Conservation (phyloP, 1,284 basidiomycete genomes). For the Ceraceosorus guamensis region DNA sequence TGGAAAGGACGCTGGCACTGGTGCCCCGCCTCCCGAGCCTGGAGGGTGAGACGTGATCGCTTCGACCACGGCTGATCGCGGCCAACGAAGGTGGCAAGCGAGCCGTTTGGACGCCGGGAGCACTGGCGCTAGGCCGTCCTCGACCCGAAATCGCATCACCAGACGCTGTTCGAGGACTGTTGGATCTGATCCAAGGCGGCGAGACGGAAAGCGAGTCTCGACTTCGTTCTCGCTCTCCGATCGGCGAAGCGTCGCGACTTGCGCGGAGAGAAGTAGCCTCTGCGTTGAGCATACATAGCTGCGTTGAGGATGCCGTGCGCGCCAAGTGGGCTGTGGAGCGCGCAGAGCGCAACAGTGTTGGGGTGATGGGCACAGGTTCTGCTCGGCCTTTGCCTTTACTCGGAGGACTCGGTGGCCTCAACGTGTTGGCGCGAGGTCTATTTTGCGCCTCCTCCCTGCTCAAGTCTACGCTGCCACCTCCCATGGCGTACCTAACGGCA, state of each 20-base stretch:
- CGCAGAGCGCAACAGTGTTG: neutral
- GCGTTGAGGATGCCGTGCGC: neutral
- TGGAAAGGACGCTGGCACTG: conserved; percentile 7
- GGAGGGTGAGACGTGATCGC: neutral
- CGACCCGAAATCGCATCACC: neutral
- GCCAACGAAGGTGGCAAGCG: neutral
- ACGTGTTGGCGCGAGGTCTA: no score
- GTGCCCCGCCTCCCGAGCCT: conserved; percentile 2
- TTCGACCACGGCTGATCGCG: neutral
- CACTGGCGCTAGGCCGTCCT: neutral
- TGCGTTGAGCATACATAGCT: neutral
- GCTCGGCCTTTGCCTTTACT: no score
- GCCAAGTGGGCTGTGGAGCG: neutral
- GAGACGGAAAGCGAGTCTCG: no score
- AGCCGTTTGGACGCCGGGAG: neutral
- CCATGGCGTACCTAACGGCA: no score
- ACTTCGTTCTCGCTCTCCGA: no score
- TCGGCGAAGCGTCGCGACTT: no score
- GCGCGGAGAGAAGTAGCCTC: no score
- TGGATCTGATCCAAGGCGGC: no score
- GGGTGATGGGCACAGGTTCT: no score
- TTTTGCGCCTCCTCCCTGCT: no score
- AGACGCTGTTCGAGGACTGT: neutral
- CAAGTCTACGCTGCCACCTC: no score
- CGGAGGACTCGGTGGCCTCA: no score